A percentile compares a stretch with the other conserved stretches of the same genome.
Conservation (phyloP, 768 basidiomycete genomes). For the Lactarius hengduanensis region DNA sequence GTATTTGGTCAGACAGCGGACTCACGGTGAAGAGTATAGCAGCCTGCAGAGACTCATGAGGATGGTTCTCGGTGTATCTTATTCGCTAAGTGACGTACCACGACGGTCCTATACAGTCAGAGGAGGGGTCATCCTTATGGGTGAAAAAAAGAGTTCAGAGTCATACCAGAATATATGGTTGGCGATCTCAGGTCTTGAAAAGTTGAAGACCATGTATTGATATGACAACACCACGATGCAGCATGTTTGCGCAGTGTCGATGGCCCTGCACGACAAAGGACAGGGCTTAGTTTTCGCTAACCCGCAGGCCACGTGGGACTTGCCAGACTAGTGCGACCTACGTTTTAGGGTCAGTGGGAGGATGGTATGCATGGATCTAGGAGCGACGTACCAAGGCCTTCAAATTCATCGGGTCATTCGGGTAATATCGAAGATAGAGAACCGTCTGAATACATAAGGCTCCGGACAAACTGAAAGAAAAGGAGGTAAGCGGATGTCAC, state of each 20-base stretch:
- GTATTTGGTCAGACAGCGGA: background rate
- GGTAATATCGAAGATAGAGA: constrained; percentile 17
- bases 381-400: constrained; percentile 19
- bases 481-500: background rate
- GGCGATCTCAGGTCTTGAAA: background rate
- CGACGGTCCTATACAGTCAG: background rate
- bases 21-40: constrained; percentile 12
- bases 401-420: constrained; percentile 7
- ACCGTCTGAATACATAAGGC: constrained; percentile 12
- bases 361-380: too few relatives aligned
- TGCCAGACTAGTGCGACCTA: constrained; percentile 21
- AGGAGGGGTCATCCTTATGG: background rate
- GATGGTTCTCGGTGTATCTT: background rate
- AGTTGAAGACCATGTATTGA: constrained; percentile 21
- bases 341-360: background rate
- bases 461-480: constrained; percentile 17
- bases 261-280: background rate
- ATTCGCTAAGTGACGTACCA: constrained; percentile 7
- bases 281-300: background rate
- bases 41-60: constrained; percentile 2
- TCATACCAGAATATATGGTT: constrained; percentile 19
- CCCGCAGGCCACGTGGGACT: background rate
- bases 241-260: constrained; percentile 16
- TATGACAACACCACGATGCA: constrained; percentile 11
- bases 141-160: background rate